phyloP scores from a whole-genome alignment of 1,284 basidiomycete species.

The Ceratobasidium sp. region DNA sequence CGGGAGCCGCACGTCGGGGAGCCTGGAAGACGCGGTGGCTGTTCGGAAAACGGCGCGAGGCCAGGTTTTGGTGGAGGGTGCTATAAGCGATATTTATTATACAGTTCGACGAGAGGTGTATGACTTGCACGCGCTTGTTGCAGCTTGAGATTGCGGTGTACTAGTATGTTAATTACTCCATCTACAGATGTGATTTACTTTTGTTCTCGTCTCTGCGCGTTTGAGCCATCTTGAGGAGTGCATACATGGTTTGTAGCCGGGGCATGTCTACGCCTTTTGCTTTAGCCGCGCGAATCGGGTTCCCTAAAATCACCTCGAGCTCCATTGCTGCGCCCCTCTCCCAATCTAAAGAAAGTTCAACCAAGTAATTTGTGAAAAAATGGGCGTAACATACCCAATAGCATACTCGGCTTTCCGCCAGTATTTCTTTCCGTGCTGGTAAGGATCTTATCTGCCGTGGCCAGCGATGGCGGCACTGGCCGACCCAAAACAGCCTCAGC shows the following conservation, averaged over 20 bases:
- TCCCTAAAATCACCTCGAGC: conserved; percentile 56
- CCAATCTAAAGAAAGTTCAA: conserved; percentile 53
- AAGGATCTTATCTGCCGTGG: conserved; percentile 56
- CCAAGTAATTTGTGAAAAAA: background rate
- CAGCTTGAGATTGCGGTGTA: conserved; percentile 23
- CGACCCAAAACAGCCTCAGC: conserved; percentile 55
- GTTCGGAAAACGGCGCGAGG: conserved; percentile 88
- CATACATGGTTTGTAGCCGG: conserved; percentile 57
- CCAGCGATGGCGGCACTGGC: conserved; percentile 53
- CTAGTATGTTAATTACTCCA: background rate
- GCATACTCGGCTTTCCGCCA: conserved; percentile 57
- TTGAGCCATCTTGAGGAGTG: conserved; percentile 57
- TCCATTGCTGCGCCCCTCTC: conserved; percentile 56
- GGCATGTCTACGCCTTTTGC: conserved; percentile 56
- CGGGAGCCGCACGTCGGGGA: conserved; percentile 69
- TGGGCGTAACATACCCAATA: conserved; percentile 48
- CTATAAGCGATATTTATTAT: conserved; percentile 88
- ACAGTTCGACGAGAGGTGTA: conserved; percentile 88
- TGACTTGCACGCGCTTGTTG: conserved; percentile 83
- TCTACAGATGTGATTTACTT: conserved; percentile 43
- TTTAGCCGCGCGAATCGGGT: conserved; percentile 55
- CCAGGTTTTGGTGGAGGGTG: conserved; percentile 87
- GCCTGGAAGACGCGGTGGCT: conserved; percentile 74
- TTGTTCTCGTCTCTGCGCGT: conserved; percentile 49
- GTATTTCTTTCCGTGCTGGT: conserved; percentile 56